These are phyloP conservation scores for Arthroderma sp. DNA, from an alignment of 2,329 filamentous ascomycete genomes.

Conservation along the genomic window DNA sequence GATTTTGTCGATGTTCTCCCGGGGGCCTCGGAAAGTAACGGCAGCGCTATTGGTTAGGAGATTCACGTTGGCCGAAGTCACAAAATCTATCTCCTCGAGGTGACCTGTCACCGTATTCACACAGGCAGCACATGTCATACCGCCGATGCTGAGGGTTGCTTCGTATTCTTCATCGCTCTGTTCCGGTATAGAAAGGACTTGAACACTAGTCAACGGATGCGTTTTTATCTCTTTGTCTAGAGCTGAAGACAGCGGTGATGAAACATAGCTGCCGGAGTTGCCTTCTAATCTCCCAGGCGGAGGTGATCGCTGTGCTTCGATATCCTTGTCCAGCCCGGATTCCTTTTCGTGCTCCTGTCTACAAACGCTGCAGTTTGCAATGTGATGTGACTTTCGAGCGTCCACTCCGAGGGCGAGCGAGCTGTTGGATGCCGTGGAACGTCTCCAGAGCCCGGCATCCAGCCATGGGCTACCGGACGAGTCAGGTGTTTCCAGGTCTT, in stretches of 20 bases:
- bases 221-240: background rate
- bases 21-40: slow-evolving; percentile 42
- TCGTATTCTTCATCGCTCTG: slow-evolving; percentile 12
- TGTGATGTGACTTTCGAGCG: slow-evolving; percentile 24
- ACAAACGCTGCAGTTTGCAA: slow-evolving; percentile 40
- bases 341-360: slow-evolving; percentile 26
- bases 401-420: slow-evolving; percentile 12
- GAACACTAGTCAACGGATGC: background rate
- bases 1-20: slow-evolving; percentile 33
- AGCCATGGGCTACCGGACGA: slow-evolving; percentile 16
- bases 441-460: slow-evolving; percentile 14
- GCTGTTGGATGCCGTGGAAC: slow-evolving; percentile 11
- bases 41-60: slow-evolving; percentile 55
- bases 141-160: slow-evolving; percentile 41
- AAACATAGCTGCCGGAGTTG: too few relatives aligned
- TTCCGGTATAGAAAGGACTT: background rate
- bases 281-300: too few relatives aligned
- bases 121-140: slow-evolving; percentile 64
- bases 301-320: too few relatives aligned
- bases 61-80: slow-evolving; percentile 48
- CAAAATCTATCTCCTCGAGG: slow-evolving; percentile 45
- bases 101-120: slow-evolving; percentile 49
- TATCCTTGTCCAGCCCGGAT: background rate
- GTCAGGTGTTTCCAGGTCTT: slow-evolving; percentile 23
- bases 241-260: background rate